Evolutionary conservation across 331 rosid species (phyloP).

Genomic region (Erythrophleum ivorense): DNA sequence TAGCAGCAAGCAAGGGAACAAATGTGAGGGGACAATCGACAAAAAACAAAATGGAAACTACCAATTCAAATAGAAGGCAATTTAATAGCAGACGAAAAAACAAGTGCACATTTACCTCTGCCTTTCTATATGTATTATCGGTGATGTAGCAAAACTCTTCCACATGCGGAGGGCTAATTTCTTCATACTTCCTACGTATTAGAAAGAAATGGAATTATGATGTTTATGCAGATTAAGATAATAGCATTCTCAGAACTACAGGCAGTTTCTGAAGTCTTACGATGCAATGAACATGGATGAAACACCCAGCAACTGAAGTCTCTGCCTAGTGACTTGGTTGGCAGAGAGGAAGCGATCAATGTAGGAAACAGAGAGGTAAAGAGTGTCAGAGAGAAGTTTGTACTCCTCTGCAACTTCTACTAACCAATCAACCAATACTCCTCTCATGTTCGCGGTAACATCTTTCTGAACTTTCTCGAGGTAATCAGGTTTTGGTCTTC

Average conservation of each 20-base stretch:
- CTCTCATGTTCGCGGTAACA: slow-evolving; percentile 47
- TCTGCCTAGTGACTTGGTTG: slow-evolving; percentile 21
- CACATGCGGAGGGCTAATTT: slow-evolving; percentile 48
- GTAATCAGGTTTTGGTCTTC: slow-evolving; percentile 43
- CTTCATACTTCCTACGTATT: slow-evolving; percentile 54
- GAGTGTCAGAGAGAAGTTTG: slow-evolving; percentile 48
- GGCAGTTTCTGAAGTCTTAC: slow-evolving; percentile 18
- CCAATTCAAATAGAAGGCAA: background rate
- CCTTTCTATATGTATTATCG: slow-evolving; percentile 46
- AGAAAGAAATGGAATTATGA: background rate
- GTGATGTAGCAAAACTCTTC: slow-evolving; percentile 51
- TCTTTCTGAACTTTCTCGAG: slow-evolving; percentile 44
- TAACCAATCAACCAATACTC: slow-evolving; percentile 51
- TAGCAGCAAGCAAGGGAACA: background rate
- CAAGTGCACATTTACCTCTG: slow-evolving; percentile 36
- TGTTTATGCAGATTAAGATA: background rate
- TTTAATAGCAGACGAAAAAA: background rate
- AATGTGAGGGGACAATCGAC: background rate
- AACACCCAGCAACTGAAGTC: slow-evolving; percentile 53
- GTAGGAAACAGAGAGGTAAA: slow-evolving; percentile 48
- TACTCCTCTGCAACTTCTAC: slow-evolving; percentile 50
- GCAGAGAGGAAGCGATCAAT: slow-evolving; percentile 46
- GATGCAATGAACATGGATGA: slow-evolving; percentile 50
- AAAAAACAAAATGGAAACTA: background rate
- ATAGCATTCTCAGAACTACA: background rate